Conservation (phyloP, 805 yeast species). For the Lachancea lanzarotensis region DNA sequence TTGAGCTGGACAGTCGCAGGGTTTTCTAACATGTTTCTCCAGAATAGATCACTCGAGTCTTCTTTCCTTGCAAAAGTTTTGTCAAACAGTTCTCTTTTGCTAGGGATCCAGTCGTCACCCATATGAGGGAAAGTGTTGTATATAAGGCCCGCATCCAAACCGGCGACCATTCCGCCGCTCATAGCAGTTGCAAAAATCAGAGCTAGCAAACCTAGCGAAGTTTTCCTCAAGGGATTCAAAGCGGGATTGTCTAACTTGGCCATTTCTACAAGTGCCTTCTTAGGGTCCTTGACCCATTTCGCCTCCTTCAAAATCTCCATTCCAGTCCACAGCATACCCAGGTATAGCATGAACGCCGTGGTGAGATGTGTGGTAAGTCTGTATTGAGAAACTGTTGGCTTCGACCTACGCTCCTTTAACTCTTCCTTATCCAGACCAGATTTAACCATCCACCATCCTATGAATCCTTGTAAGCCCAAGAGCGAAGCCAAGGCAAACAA, state of each 20-base stretch:
- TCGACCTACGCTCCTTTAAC: conserved; percentile 71
- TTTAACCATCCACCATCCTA: conserved; percentile 99
- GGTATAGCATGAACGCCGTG: conserved; percentile 81
- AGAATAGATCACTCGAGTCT: conserved; percentile 68
- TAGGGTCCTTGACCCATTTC: conserved; percentile 61
- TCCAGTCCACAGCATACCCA: conserved; percentile 89
- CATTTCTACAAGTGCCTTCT: conserved; percentile 46
- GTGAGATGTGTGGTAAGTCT: conserved; percentile 90
- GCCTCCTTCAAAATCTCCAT: conserved; percentile 73
- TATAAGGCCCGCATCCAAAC: conserved; percentile 93
- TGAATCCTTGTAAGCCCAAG: conserved; percentile 87
- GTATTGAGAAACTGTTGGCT: conserved; percentile 97
- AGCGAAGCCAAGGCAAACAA: conserved; percentile 67
- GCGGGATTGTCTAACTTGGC: conserved; percentile 56
- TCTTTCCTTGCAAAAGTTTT: conserved; percentile 59
- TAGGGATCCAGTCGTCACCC: conserved; percentile 82
- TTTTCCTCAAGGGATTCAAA: conserved; percentile 49
- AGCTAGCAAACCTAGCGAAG: conserved; percentile 51
- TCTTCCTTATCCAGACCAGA: conserved; percentile 84
- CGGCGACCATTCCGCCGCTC: conserved; percentile 98
- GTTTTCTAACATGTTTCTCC: conserved; percentile 92
- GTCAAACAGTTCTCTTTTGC: conserved; percentile 69
- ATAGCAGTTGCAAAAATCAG: conserved; percentile 84
- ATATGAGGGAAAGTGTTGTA: conserved; percentile 95
- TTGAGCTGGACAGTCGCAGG: conserved; percentile 93